Conservation (phyloP, 176 grass and related monocot species). For the Coix lacrymajobi region DNA sequence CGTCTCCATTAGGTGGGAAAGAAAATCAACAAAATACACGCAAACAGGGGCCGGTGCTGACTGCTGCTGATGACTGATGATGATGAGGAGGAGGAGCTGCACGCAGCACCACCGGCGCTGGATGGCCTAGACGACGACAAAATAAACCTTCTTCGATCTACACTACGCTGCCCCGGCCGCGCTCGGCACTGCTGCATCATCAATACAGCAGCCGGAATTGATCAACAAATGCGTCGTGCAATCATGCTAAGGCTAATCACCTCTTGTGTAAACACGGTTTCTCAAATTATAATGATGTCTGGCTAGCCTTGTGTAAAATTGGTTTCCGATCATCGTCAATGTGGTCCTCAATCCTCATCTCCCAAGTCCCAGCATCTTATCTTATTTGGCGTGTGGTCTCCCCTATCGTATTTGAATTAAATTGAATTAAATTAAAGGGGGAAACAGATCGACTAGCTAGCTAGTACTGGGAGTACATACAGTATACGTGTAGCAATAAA, state of each 20-base stretch:
- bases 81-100: too few relatives aligned
- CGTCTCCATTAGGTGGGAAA: constrained; percentile 13
- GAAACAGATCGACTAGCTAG: too few relatives aligned
- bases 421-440: background rate
- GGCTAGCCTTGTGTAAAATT: constrained; percentile 18
- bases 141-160: background rate
- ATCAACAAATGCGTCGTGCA: background rate
- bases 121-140: background rate
- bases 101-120: background rate
- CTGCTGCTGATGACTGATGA: too few relatives aligned
- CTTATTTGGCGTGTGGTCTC: too few relatives aligned
- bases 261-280: constrained; percentile 1
- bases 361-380: too few relatives aligned
- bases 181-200: background rate
- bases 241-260: background rate
- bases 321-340: constrained; percentile 37
- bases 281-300: background rate
- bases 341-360: constrained; percentile 32
- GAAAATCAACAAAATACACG: background rate
- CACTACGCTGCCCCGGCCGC: too few relatives aligned
- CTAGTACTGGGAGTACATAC: background rate
- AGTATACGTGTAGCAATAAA: background rate
- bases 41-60: background rate
- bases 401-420: too few relatives aligned
- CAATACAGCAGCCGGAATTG: background rate